Conservation (phyloP, 306 rosid species). For the Cicer chorassanicum region DNA sequence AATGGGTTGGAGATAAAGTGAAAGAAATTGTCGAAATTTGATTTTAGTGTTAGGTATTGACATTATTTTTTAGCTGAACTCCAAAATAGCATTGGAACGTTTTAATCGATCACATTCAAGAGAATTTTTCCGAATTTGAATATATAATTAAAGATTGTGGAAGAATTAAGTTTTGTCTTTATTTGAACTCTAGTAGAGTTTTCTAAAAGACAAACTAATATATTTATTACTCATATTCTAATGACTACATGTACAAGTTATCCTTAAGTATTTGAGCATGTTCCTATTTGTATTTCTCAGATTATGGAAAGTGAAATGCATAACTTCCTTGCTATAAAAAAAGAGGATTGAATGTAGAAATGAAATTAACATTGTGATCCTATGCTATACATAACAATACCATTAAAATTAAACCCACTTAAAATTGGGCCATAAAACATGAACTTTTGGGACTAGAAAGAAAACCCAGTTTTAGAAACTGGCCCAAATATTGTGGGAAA, state of each 20-base stretch:
- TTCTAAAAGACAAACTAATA: background rate
- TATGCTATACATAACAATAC: constrained; percentile 14
- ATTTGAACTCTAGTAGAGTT: no score
- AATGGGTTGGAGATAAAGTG: background rate
- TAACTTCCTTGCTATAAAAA: background rate
- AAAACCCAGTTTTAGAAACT: constrained; percentile 26
- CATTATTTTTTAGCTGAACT: background rate
- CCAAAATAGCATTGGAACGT: background rate
- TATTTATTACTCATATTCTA: background rate
- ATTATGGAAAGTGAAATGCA: background rate
- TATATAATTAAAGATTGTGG: no score
- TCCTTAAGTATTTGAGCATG: background rate
- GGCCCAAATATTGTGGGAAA: background rate
- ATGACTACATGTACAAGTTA: background rate
- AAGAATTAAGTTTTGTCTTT: no score
- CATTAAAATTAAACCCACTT: constrained; percentile 19
- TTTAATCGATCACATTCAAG: background rate
- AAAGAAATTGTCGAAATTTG: no score
- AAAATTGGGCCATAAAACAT: constrained; percentile 33
- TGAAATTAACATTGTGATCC: constrained; percentile 22
- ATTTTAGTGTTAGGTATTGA: background rate
- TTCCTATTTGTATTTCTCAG: background rate
- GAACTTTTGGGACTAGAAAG: constrained; percentile 25
- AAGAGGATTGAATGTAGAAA: background rate
- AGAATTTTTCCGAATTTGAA: background rate